Base-by-base conservation (phyloP, 2,329 filamentous ascomycete genomes). In the Trichophyton benhamiae region DNA sequence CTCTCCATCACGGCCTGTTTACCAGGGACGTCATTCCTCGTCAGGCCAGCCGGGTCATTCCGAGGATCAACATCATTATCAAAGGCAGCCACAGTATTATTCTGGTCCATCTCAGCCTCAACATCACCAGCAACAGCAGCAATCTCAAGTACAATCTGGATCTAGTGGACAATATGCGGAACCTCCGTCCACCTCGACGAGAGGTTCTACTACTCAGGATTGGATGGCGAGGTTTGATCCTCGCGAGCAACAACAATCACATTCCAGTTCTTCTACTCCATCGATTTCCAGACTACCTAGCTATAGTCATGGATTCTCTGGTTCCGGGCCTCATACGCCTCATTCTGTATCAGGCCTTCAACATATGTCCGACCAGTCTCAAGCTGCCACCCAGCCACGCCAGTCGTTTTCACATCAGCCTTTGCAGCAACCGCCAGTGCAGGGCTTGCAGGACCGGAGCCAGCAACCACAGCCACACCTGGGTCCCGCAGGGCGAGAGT, bases 141-240 rank as follows among this genome's bases (percentile, higher is more conserved):
- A 66, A 61, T 57, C 68, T 68, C 60, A 72, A 71, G 60, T 63
- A 68, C 38, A 60, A 38, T 41, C 59, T 42, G 53, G 36, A 42
- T 60, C 62, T 17, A 36, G 58, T 15, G 63, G 61, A 30, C 22
- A 58, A 36, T 62, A 63, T 46, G 33, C 61, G 5, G 57, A 61
- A 6, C 42, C 48, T 17, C 41, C 58, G 25, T 52, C 61, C 42
- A 11, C 60, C 4, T 57, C 61, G 3, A 41, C 55, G 11, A 62
- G 58, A 4, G 63, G 70, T 17, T 61, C 68, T 13, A 60, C 69
- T 17, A 68, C 66, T 42, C 66, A 72, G 8, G 74, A 76, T 61
- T 76, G 74, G 74, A 73, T 76, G 68, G 72, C 73, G 52, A 70
- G 74, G 46, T 75, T 76, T 61, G 74, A 76, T 62, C 74, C 74